phyloP scores from a whole-genome alignment of 2,329 filamentous ascomycete species.

The Phoma sp. region DNA sequence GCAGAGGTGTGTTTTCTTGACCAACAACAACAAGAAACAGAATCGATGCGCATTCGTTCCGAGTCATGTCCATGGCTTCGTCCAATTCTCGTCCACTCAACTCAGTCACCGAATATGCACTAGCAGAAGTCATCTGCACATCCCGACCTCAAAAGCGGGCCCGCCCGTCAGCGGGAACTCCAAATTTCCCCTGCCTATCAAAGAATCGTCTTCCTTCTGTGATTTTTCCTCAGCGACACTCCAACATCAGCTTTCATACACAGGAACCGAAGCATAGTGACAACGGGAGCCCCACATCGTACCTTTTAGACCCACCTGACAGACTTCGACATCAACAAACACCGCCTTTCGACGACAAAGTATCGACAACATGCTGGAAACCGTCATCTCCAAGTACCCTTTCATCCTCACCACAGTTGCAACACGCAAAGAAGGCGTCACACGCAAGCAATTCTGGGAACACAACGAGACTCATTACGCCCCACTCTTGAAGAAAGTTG shows the following conservation, averaged over 20 bases:
- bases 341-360: not conserved
- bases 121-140: slow-evolving; percentile 1
- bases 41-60: not conserved
- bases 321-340: not conserved
- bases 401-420: slow-evolving; percentile 22
- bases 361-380: slow-evolving; percentile 15
- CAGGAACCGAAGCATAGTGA: slow-evolving; percentile 3
- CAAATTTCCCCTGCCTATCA: slow-evolving; percentile 7
- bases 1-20: too few relatives aligned
- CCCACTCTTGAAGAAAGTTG: slow-evolving; percentile 20
- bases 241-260: not conserved
- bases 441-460: slow-evolving; percentile 22
- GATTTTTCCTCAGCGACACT: slow-evolving; percentile 1
- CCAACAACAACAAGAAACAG: not conserved
- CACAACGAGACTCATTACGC: slow-evolving; percentile 21
- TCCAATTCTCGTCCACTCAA: not conserved
- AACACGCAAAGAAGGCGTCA: slow-evolving; percentile 22
- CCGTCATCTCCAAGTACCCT: slow-evolving; percentile 22
- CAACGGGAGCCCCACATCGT: slow-evolving; percentile 9
- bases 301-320: not conserved
- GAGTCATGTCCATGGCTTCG: slow-evolving; percentile 5
- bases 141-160: slow-evolving; percentile 13
- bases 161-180: slow-evolving; percentile 6
- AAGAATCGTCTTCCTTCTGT: not conserved
- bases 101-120: not conserved